Conservation (phyloP, 345 rosid genomes). For the Rhodomyrtus tomentosa region DNA sequence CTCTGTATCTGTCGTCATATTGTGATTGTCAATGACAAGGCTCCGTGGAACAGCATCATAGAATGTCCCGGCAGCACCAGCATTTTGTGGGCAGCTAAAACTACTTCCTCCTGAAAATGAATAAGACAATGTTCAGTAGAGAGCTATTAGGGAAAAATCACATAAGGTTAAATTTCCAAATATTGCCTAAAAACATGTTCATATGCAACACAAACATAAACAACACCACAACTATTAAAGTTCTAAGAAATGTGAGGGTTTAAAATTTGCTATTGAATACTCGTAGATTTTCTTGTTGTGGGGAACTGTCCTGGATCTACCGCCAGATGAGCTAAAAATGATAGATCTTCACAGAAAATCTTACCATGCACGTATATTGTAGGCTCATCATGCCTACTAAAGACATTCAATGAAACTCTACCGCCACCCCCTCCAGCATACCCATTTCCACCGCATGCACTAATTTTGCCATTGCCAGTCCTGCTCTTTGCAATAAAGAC, state of each 20-base stretch:
- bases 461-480: constrained; percentile 87
- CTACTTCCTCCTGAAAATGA: constrained; percentile 73
- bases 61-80: constrained; percentile 96
- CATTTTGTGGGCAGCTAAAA: constrained; percentile 66
- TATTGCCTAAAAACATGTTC: not conserved
- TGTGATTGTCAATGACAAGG: constrained; percentile 80
- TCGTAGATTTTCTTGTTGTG: not conserved
- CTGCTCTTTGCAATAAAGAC: constrained; percentile 49
- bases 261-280: not conserved
- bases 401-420: constrained; percentile 84
- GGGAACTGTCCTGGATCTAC: not conserved
- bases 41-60: constrained; percentile 95
- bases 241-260: not conserved
- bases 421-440: constrained; percentile 99
- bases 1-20: constrained; percentile 78
- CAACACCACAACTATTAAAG: not conserved
- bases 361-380: constrained; percentile 82
- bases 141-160: not conserved
- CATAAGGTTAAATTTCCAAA: not conserved
- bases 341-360: constrained; percentile 5
- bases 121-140: not conserved
- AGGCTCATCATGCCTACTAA: constrained; percentile 95
- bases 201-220: not conserved
- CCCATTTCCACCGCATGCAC: constrained; percentile 97
- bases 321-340: not conserved